Evolutionary conservation across 2,329 filamentous ascomycete genomes (phyloP), one percentile per base, ranked within the genome.

Genomic region (Neonectria punicea): DNA sequence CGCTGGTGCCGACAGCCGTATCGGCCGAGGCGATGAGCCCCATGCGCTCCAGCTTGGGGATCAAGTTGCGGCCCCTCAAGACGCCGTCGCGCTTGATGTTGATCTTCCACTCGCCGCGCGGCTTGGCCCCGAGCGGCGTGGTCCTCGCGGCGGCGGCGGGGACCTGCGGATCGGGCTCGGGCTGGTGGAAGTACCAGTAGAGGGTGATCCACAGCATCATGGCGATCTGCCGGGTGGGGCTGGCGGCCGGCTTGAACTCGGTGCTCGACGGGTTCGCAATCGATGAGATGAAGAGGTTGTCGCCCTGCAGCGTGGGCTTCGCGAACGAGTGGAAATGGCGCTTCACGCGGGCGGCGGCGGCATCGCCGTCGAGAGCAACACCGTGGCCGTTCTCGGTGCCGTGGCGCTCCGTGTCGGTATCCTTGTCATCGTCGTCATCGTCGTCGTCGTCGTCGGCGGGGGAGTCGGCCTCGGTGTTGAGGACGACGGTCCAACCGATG

Each of bases 181-280:
- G 86, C 78, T 97, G 93, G 80, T 98, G 94, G 73, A 98, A 98
- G 83, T 98, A 98, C 95, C 95, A 98, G 83, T 93, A 97, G 46
- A 98, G 83, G 1, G 93, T 94, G 36, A 94, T 89, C 93, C 93
- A 98, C 7, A 98, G 86, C 92, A 98, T 97, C 93, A 98, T 94
- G 70, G 95, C 95, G 65, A 97, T 93, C 80, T 97, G 93, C 49
- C 94, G 86, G 1, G 93, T 96, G 0, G 93, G 93, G 67, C 93
- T 97, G 14, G 86, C 89, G 1, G 91, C 87, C 1, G 93, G 89
- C 76, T 92, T 93, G 81, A 92, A 97, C 53, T 97, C 93, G 76
- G 82, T 88, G 77, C 85, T 92, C 54, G 91, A 92, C 0, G 95
- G 93, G 70, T 92, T 93, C 54, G 93, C 95, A 67, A 97, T 94